Base-by-base conservation (phyloP, 2,329 filamentous ascomycete species). In the Mycosphaerella sp. region DNA sequence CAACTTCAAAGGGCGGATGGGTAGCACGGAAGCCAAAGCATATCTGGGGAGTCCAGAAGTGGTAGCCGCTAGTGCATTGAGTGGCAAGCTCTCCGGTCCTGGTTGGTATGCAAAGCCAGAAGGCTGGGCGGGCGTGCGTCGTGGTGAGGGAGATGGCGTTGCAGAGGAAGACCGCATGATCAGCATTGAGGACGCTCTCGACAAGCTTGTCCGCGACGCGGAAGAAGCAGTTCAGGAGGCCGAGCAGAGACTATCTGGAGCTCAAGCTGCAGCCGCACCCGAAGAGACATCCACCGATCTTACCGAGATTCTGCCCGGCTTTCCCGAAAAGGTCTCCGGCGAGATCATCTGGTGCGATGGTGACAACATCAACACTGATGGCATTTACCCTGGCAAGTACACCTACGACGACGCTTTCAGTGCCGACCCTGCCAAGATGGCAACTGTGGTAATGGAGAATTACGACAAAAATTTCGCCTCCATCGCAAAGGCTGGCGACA, bases 1-100 rank as follows among this genome's bases (percentile, higher is more conserved):
- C 9, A 95, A 95, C 69, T 96, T 90, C 75, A 89, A 90, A 70
- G 90, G 89, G 0, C 81, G 90, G 2, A 94, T 96, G 87, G 90
- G 90, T 2, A 84, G 79, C 12, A 82, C 79, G 2, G 81, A 87
- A 4, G 87, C 89, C 0, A 83, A 89, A 63, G 88, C 89, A 0
- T 96, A 95, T 66, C 82, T 96, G 0, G 86, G 85, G 5, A 91
- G 86, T 59, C 90, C 93, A 0, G 90, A 96, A 64, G 84, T 95
- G 2, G 91, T 97, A 0, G 91, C 91, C 3, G 90, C 93, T 6
- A 94, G 87, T 62, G 91, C 91, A 2, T 71, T 96, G 41, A 73
- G 75, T 13, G 87, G 87, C 10, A 78, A 78, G 54, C 89, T 90
- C 32, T 74, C 81, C 8, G 86, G 89, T 0, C 87, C 91, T 1